Percentiles rank a stretch among this genome's conserved stretches.
Conservation (phyloP, 768 basidiomycete species). For the Trichaptum fuscoviolaceum region DNA sequence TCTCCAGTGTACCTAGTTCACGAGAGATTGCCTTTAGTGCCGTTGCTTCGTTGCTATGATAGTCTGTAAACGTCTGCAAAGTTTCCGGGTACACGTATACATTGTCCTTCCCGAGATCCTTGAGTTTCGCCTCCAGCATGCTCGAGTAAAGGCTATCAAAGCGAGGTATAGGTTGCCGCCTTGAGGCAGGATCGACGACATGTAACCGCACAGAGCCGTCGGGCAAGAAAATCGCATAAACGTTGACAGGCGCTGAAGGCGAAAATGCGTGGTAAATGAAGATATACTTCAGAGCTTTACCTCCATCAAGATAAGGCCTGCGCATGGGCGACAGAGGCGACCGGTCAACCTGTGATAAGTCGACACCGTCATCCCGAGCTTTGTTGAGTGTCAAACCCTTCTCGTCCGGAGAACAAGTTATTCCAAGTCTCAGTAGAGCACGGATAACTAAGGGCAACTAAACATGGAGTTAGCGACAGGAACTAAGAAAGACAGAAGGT, state of each 20-base stretch:
- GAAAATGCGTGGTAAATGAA: conserved; percentile 87
- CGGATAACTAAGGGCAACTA: conserved; percentile 83
- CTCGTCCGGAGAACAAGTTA: conserved; percentile 67
- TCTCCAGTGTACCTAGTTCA: conserved; percentile 73
- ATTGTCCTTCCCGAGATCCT: conserved; percentile 32
- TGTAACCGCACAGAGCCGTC: conserved; percentile 67
- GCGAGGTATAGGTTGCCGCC: conserved; percentile 73
- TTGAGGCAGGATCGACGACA: conserved; percentile 86
- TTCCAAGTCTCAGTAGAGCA: conserved; percentile 78
- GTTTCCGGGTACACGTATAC: conserved; percentile 62
- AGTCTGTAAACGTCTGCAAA: conserved; percentile 59
- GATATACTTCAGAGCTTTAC: conserved; percentile 65
- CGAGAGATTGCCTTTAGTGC: conserved; percentile 86
- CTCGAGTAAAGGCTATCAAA: conserved; percentile 73
- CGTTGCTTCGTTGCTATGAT: conserved; percentile 71
- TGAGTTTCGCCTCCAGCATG: conserved; percentile 46
- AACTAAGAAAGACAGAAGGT: conserved; percentile 4
- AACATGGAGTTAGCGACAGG: conserved; percentile 1
- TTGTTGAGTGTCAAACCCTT: conserved; percentile 68
- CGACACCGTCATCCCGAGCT: conserved; percentile 78
- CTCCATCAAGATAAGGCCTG: conserved; percentile 69
- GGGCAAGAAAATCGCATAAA: conserved; percentile 85
- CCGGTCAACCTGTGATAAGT: conserved; percentile 74
- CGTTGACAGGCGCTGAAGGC: conserved; percentile 67
- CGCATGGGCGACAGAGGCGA: conserved; percentile 51